phyloP scores from a whole-genome alignment of 805 yeast species.

The Cyberlindnera maritima region DNA sequence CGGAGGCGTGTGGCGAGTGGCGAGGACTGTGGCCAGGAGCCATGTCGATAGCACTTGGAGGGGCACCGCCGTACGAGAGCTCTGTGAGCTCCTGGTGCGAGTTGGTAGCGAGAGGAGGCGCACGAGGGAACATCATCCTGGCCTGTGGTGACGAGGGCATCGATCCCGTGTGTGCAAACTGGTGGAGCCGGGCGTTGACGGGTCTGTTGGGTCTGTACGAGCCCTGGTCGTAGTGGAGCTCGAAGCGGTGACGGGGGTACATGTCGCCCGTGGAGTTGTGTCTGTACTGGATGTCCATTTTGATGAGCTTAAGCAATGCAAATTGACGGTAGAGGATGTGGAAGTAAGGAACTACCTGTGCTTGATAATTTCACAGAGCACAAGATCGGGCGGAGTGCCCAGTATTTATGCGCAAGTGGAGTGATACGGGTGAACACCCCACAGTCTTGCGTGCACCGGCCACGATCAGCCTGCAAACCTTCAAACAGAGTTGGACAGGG shows the following conservation, averaged over 20 bases:
- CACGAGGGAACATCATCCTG: neutral
- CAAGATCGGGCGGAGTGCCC: neutral
- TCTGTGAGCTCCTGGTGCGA: neutral
- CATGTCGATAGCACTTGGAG: neutral
- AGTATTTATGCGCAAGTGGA: neutral
- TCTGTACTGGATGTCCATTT: slow-evolving; percentile 10
- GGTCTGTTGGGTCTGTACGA: slow-evolving; percentile 18
- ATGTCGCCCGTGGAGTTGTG: slow-evolving; percentile 13
- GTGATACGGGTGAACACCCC: neutral
- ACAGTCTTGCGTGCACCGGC: neutral
- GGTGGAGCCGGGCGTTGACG: slow-evolving; percentile 13
- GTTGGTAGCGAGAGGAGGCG: neutral
- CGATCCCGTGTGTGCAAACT: neutral
- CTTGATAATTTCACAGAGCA: too few relatives aligned
- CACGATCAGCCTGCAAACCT: too few relatives aligned
- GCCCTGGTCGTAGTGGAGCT: slow-evolving; percentile 15
- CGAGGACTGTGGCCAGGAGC: neutral
- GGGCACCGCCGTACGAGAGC: neutral
- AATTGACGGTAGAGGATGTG: too few relatives aligned
- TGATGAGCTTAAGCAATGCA: too few relatives aligned
- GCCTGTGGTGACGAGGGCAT: neutral
- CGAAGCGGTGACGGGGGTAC: slow-evolving; percentile 11
- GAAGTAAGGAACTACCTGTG: too few relatives aligned
- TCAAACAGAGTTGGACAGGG: neutral
- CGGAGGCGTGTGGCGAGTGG: neutral